Evolutionary conservation across 192 early-diverging fungal species (phyloP).

Genomic region (Ambispora gerdemannii): DNA sequence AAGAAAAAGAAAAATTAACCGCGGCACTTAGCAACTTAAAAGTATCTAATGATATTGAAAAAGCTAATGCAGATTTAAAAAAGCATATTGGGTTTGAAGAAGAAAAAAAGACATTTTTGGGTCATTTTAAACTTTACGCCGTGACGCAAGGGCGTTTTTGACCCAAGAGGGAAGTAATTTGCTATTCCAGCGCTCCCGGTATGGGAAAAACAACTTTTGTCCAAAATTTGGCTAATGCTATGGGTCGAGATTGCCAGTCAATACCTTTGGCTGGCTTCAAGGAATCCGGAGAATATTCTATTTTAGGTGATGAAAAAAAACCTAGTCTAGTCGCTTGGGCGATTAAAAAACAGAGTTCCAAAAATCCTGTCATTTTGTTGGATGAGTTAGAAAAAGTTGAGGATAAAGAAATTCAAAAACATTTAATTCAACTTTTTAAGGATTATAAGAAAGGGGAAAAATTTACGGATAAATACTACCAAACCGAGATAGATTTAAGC

Average conservation of each 20-base stretch:
- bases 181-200: too few species aligned
- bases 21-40: too few species aligned
- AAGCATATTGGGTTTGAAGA: too few species aligned
- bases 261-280: conserved; percentile 15
- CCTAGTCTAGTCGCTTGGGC: conserved; percentile 21
- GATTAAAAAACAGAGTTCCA: conserved; percentile 12
- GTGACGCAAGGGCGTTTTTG: too few species aligned
- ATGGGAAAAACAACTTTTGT: too few species aligned
- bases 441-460: conserved; percentile 19
- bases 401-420: conserved; percentile 9
- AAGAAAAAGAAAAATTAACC: too few species aligned
- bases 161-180: too few species aligned
- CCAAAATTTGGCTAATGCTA: too few species aligned
- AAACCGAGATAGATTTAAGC: not conserved
- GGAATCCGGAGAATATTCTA: conserved; percentile 1
- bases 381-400: conserved; percentile 25
- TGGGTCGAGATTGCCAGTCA: not conserved
- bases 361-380: conserved; percentile 15
- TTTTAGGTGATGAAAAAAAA: conserved; percentile 13
- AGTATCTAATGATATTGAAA: too few species aligned
- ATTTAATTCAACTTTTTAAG: conserved; percentile 17
- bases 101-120: too few species aligned
- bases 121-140: too few species aligned
- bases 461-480: conserved; percentile 1
- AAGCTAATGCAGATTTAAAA: too few species aligned